These are phyloP conservation scores for Aotearoamyces nothofagi DNA, from an alignment of 2,329 filamentous ascomycete species.

Conservation along the genomic window DNA sequence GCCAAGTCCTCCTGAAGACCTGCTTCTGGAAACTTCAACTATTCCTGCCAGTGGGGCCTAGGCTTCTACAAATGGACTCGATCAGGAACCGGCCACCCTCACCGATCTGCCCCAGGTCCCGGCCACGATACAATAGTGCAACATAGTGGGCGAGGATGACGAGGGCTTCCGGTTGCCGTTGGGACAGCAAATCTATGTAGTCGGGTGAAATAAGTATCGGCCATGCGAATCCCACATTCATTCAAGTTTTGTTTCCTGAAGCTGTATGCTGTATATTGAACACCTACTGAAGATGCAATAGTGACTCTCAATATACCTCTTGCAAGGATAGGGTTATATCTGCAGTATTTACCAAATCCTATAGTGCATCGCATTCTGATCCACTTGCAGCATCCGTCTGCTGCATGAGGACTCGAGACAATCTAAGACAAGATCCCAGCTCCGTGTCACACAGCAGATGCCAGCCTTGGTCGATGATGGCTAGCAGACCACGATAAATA, in stretches of 20 bases:
- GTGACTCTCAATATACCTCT: slow-evolving; percentile 5
- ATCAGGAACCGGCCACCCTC: slow-evolving; percentile 9
- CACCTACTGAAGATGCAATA: slow-evolving; percentile 7
- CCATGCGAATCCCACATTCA: slow-evolving; percentile 17
- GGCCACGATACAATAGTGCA: slow-evolving; percentile 16
- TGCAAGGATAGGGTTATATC: slow-evolving; percentile 2
- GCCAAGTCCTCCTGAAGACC: too few species aligned
- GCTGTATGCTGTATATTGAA: too few species aligned
- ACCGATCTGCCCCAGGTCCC: slow-evolving; percentile 11
- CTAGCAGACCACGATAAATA: slow-evolving; percentile 12
- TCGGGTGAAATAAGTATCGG: slow-evolving; percentile 17
- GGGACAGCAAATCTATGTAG: background rate
- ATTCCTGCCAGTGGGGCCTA: slow-evolving; percentile 11
- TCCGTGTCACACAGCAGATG: slow-evolving; percentile 6
- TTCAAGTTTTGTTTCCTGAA: background rate
- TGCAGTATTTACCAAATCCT: slow-evolving; percentile 3
- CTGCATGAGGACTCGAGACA: slow-evolving; percentile 1
- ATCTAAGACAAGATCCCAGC: slow-evolving; percentile 7
- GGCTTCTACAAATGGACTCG: slow-evolving; percentile 7
- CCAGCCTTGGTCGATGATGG: slow-evolving; percentile 7
- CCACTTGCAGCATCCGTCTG: background rate
- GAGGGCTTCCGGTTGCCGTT: background rate
- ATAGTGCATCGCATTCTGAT: slow-evolving; percentile 4
- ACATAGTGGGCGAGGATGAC: slow-evolving; percentile 5
- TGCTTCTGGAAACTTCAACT: too few species aligned